phyloP scores from a whole-genome alignment of 768 basidiomycete species.

The Mycena filopes region DNA sequence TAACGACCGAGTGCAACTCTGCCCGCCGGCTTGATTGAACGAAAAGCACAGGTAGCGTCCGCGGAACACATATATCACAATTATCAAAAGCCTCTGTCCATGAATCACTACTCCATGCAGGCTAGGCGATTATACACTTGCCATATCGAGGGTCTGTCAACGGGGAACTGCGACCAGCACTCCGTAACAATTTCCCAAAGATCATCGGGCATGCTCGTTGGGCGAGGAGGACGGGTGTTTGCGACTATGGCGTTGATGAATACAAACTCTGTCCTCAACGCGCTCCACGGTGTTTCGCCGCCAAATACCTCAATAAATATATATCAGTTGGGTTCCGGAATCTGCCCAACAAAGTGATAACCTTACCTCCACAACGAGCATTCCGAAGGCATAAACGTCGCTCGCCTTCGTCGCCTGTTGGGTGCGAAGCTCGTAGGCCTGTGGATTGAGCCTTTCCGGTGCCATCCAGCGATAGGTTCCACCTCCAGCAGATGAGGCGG shows the following conservation, averaged over 20 bases:
- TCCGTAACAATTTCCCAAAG: conserved; percentile 7
- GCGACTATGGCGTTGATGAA: conserved; percentile 1
- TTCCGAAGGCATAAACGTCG: conserved; percentile 44
- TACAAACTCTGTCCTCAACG: background rate
- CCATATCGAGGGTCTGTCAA: background rate
- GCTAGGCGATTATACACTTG: conserved; percentile 18
- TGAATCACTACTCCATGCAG: too few relatives aligned
- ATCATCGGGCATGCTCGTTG: background rate
- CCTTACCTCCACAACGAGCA: conserved; percentile 34
- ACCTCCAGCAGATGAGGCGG: conserved; percentile 22
- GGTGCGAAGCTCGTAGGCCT: conserved; percentile 11
- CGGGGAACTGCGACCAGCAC: conserved; percentile 8
- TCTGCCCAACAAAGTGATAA: too few relatives aligned
- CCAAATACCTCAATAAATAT: conserved; percentile 8
- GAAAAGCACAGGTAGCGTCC: too few relatives aligned
- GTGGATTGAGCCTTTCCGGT: conserved; percentile 39
- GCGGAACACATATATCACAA: too few relatives aligned
- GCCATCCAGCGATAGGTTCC: conserved; percentile 45
- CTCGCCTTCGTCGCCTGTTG: conserved; percentile 38
- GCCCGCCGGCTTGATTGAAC: too few relatives aligned
- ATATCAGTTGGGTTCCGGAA: too few relatives aligned
- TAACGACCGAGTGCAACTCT: too few relatives aligned
- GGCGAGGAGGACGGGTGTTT: background rate
- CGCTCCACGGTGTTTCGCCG: conserved; percentile 9
- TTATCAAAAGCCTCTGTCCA: too few relatives aligned